These are phyloP conservation scores for Coniochaeta sp. DNA, from an alignment of 2,329 filamentous ascomycete species.

Conservation along the genomic window DNA sequence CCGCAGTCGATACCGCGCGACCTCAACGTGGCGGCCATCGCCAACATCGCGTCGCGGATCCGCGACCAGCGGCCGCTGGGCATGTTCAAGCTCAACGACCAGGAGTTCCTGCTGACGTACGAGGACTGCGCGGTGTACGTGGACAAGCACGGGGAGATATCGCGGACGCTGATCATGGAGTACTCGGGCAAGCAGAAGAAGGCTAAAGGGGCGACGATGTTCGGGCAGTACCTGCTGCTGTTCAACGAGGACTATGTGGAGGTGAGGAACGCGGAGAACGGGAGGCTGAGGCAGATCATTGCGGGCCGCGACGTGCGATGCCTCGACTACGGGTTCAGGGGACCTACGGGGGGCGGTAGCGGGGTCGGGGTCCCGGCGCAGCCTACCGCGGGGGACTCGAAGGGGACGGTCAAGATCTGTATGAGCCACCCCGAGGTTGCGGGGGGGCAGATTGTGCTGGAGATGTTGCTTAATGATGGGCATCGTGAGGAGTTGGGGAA, in stretches of 20 bases:
- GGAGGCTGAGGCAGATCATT: constrained; percentile 87
- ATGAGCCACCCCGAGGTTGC: constrained; percentile 90
- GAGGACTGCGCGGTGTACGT: constrained; percentile 96
- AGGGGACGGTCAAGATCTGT: constrained; percentile 82
- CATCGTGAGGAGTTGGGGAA: constrained; percentile 43
- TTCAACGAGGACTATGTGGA: constrained; percentile 97
- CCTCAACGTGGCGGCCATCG: constrained; percentile 67
- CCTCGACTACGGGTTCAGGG: constrained; percentile 73
- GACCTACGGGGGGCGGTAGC: constrained; percentile 40
- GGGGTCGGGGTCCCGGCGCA: constrained; percentile 13
- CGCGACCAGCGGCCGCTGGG: constrained; percentile 77
- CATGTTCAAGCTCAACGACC: constrained; percentile 92
- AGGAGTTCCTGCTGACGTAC: constrained; percentile 89
- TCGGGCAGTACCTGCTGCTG: constrained; percentile 82
- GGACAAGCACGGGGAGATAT: constrained; percentile 96
- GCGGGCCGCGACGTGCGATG: constrained; percentile 84
- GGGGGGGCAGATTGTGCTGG: constrained; percentile 79
- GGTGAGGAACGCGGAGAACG: constrained; percentile 93
- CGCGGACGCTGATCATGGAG: constrained; percentile 91
- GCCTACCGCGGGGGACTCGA: constrained; percentile 31
- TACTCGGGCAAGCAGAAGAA: constrained; percentile 83
- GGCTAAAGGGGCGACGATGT: constrained; percentile 79
- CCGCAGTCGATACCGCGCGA: constrained; percentile 84
- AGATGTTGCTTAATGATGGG: constrained; percentile 87
- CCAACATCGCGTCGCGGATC: constrained; percentile 78